These are phyloP conservation scores for Teratosphaeria gauchensis DNA, from an alignment of 2,329 filamentous ascomycete species.

Conservation along the genomic window DNA sequence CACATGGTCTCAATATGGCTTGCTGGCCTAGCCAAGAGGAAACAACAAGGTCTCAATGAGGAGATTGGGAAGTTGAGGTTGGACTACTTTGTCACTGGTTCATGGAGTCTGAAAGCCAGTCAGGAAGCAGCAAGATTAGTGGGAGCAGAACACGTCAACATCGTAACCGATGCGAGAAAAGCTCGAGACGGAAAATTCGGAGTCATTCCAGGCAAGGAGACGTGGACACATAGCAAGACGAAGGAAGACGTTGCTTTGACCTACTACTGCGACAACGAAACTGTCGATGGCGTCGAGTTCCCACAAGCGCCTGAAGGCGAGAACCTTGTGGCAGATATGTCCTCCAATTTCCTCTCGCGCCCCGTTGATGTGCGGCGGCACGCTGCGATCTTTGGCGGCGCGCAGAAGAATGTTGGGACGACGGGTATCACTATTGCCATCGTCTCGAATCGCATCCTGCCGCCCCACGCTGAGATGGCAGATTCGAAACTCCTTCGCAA, in stretches of 20 bases:
- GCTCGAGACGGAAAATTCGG: slow-evolving; percentile 74
- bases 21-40: slow-evolving; percentile 51
- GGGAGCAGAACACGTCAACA: slow-evolving; percentile 69
- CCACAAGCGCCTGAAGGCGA: slow-evolving; percentile 58
- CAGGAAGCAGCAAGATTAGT: slow-evolving; percentile 72
- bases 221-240: slow-evolving; percentile 61
- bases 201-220: slow-evolving; percentile 64
- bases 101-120: slow-evolving; percentile 82
- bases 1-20: slow-evolving; percentile 82
- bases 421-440: slow-evolving; percentile 82
- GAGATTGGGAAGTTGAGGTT: slow-evolving; percentile 60
- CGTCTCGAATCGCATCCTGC: slow-evolving; percentile 69
- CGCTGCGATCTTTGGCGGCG: slow-evolving; percentile 76
- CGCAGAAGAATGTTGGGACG: slow-evolving; percentile 86
- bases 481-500: slow-evolving; percentile 59
- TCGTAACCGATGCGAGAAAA: slow-evolving; percentile 57
- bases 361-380: slow-evolving; percentile 69
- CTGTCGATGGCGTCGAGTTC: slow-evolving; percentile 87
- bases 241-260: slow-evolving; percentile 57
- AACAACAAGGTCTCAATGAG: slow-evolving; percentile 33
- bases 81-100: slow-evolving; percentile 85
- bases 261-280: slow-evolving; percentile 92
- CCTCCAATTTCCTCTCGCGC: slow-evolving; percentile 81
- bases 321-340: slow-evolving; percentile 86
- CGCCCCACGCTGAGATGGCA: slow-evolving; percentile 56